Conservation (phyloP, 2,329 filamentous ascomycete genomes). For the Cryphonectria carpinicola region DNA sequence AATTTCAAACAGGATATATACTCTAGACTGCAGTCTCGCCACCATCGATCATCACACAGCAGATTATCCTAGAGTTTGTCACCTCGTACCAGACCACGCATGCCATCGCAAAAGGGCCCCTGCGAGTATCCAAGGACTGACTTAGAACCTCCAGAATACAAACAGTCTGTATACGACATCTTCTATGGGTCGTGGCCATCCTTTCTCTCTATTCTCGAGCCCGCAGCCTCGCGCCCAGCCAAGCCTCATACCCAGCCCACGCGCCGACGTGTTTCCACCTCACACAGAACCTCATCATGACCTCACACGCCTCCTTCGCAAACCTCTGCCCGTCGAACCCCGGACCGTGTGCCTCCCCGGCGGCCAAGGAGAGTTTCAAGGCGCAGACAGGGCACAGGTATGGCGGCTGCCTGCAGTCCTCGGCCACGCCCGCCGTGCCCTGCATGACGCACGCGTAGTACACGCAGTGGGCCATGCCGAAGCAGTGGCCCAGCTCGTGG, state of each 20-base stretch:
- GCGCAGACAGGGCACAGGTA: constrained; percentile 65
- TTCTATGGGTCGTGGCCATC: background rate
- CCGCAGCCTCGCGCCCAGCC: constrained; percentile 40
- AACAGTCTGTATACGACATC: background rate
- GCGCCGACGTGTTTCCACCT: constrained; percentile 45
- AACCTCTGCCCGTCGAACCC: constrained; percentile 32
- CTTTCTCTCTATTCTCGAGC: background rate
- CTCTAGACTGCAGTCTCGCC: background rate
- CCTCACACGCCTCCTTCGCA: constrained; percentile 43
- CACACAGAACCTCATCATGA: constrained; percentile 47
- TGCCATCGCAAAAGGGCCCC: background rate
- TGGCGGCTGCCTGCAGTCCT: constrained; percentile 65
- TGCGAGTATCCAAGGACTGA: background rate
- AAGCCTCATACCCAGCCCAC: constrained; percentile 51
- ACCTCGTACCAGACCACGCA: background rate
- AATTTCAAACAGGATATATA: background rate
- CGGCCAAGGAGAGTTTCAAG: constrained; percentile 51
- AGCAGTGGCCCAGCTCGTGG: constrained; percentile 71
- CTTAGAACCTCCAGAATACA: background rate
- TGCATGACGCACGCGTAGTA: constrained; percentile 71
- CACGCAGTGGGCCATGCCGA: constrained; percentile 67
- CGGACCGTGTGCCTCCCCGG: constrained; percentile 34
- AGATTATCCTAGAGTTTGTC: background rate
- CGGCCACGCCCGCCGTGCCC: constrained; percentile 56
- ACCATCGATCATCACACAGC: background rate